Evolutionary conservation across 345 rosid genomes (phyloP), one percentile per base, ranked within the genome.

Genomic region (Capsella bursapastoris): DNA sequence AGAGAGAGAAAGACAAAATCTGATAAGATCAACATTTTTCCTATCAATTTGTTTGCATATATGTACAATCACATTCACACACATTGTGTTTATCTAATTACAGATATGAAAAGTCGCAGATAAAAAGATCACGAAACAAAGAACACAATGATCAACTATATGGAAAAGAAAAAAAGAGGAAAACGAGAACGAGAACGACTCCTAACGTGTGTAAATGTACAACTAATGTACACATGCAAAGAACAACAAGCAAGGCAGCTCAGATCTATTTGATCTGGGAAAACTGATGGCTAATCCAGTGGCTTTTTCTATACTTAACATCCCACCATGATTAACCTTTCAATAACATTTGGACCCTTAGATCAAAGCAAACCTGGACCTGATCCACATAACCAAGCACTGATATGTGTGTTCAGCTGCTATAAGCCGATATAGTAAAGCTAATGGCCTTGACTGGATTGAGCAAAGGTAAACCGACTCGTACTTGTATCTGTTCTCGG

Each of bases 391-490:
- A 37, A 55, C 76, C 55, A 3, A 43, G 66, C 59, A 49, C 40
- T 50, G 45, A 63, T 56, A 49, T 55, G 59, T 27, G 62, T 44
- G 64, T 56, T 64, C 71, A 56, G 64, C 57, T 13, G 51, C 32
- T 56, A 25, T 52, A 43, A 56, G 51, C 71, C 29, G 3, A 18
- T 18, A 28, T 47, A 12, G 43, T 31, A 29, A 13, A 60, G 27
- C 72, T 72, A 70, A 64, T 35, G 75, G 71, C 71, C 70, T 70
- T 70, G 71, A 57, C 62, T 64, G 43, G 80, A 63, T 45, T 63
- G 59, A 34, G 67, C 76, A 70, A 57, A 38, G 11, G 44, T 51
- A 50, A n/a, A 41, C 34, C 77, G 50, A 65, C 76, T 66, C 27
- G 56, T 57, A 57, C 53, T 65, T 43, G 77, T 58, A 66, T 45